Evolutionary conservation across 352 stramenopile species (phyloP), one percentile per base, ranked within the genome.

Genomic region (Globisporangium polare): DNA sequence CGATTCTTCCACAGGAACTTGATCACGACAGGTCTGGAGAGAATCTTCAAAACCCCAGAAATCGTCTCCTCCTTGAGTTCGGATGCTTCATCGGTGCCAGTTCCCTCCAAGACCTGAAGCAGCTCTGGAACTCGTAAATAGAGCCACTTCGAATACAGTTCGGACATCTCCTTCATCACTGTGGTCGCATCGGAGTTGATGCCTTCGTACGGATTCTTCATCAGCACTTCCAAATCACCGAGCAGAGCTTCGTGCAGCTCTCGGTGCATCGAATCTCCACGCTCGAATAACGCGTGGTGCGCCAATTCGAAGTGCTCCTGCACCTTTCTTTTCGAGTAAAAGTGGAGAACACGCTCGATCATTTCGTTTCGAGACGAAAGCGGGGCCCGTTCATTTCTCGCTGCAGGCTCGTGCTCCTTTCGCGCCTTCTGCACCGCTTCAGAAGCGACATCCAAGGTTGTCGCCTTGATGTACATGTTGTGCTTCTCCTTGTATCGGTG

Each of bases 331-430:
- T 74, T 83, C 6, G 66, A 62, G 47, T 85, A 82, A 56, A 91
- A 89, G 56, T 88, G 79, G 20, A 81, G 61, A 29, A 86, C 69
- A 18, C 73, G 74, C 63, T 91, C 79, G n/a, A 84, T 73, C 71
- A 88, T 72, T 26, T 91, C 79, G 24, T 91, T 89, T 47, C 81
- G 75, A 31, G 79, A 89, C 5, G 75, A 67, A 3, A 88, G 65
- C 20, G 65, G 58, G 1, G 72, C 70, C 33, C 72, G 60, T 13
- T 82, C 65, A 7, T 53, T 39, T 39, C 49, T 53, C 15, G 53
- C 22, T 13, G 46, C 13, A 7, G 26, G 4, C 31, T 62, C 26
- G 20, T 67, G 57, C 47, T 68, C 64, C 26, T 66, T 67, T 22
- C 46, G 66, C 27, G 46, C 58, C 59, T 74, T 75, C 3, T 68